Conservation (phyloP, 441 rosid genomes). For the Populus tomentosa region DNA sequence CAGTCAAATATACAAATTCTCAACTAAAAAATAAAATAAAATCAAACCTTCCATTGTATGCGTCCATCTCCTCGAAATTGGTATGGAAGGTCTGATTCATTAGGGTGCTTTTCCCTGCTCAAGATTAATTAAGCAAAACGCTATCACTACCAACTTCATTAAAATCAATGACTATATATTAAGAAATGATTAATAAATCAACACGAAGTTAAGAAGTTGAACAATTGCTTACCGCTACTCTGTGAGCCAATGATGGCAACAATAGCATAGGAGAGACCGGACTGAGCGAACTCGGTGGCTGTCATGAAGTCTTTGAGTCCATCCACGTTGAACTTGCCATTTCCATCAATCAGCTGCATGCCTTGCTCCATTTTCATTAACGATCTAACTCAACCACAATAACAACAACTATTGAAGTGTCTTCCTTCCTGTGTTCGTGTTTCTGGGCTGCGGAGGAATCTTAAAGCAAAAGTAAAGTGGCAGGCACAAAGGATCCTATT, state of each 20-base stretch:
- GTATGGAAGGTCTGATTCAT: constrained; percentile 79
- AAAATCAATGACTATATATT: not conserved
- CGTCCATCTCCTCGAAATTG: constrained; percentile 82
- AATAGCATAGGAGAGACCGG: not conserved
- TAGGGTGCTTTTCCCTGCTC: constrained; percentile 80
- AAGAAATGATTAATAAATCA: not conserved
- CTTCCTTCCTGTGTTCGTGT: no score
- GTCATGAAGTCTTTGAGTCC: not conserved
- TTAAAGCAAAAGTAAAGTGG: no score
- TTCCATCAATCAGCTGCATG: no score
- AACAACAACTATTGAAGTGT: no score
- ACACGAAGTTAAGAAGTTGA: not conserved
- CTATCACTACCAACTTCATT: not conserved
- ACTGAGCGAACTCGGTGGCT: not conserved
- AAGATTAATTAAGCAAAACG: not conserved
- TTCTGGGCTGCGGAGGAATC: no score
- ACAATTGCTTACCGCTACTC: constrained; percentile 62
- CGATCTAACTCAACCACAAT: no score
- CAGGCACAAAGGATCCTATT: no score
- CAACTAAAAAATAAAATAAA: no score
- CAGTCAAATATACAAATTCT: no score
- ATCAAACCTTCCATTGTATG: constrained; percentile 9
- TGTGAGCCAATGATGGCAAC: constrained; percentile 47
- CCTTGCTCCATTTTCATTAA: no score
- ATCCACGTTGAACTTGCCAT: not conserved